These are phyloP conservation scores for Tolypocladium amazonense DNA, from an alignment of 2,329 filamentous ascomycete species.

Conservation along the genomic window DNA sequence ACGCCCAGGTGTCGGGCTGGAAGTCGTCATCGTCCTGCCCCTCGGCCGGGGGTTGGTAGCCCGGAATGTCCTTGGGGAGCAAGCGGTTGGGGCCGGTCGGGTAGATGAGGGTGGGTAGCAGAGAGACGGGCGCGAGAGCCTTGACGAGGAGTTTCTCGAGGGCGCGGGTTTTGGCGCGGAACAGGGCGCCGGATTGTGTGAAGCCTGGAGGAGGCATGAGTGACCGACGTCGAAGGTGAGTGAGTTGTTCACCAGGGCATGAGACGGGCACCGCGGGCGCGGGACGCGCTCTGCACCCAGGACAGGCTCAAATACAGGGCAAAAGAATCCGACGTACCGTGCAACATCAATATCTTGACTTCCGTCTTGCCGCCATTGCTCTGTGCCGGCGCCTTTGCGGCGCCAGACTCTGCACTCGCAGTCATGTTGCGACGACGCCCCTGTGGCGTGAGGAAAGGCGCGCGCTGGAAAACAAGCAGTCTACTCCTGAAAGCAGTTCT, in stretches of 20 bases:
- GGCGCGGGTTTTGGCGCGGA: conserved; percentile 80
- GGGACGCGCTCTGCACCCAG: not conserved
- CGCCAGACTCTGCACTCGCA: conserved; percentile 9
- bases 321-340: conserved; percentile 36
- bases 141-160: conserved; percentile 74
- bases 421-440: conserved; percentile 15
- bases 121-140: conserved; percentile 49
- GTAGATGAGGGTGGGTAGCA: conserved; percentile 50
- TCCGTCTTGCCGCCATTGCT: conserved; percentile 31
- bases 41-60: conserved; percentile 41
- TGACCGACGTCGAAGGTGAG: not conserved
- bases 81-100: conserved; percentile 59
- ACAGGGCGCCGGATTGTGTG: conserved; percentile 80
- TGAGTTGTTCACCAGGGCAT: not conserved
- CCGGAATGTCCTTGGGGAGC: conserved; percentile 55
- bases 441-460: not conserved
- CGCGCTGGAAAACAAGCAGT: conserved; percentile 4
- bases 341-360: conserved; percentile 66
- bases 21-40: conserved; percentile 29
- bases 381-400: conserved; percentile 14
- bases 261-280: not conserved
- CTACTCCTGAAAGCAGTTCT: conserved; percentile 6
- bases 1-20: conserved; percentile 62
- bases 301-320: too few relatives aligned
- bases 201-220: conserved; percentile 44